A percentile compares a stretch with the other conserved stretches of the same genome.
These are phyloP conservation scores for Microascus cirrosus DNA, from an alignment of 2,329 filamentous ascomycete species.

Conservation along the genomic window DNA sequence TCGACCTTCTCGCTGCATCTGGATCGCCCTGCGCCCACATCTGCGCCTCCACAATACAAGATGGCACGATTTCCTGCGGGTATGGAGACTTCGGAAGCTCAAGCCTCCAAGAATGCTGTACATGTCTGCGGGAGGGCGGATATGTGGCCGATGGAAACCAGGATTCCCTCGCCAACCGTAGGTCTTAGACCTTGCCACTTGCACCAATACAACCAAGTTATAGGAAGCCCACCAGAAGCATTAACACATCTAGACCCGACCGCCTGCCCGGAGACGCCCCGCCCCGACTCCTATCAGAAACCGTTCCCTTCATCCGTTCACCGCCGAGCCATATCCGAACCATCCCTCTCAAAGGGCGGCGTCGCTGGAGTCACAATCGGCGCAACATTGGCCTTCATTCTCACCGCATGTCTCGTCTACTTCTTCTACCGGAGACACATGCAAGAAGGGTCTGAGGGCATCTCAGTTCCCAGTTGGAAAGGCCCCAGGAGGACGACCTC, in stretches of 20 bases:
- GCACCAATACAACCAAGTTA: neutral
- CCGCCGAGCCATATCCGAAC: constrained; percentile 26
- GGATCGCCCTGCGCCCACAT: constrained; percentile 36
- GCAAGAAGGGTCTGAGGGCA: constrained; percentile 9
- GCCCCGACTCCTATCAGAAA: constrained; percentile 24
- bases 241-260: constrained; percentile 6
- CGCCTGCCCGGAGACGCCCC: constrained; percentile 30
- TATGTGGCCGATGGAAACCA: constrained; percentile 27
- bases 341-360: constrained; percentile 29
- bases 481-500: constrained; percentile 24
- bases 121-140: constrained; percentile 34
- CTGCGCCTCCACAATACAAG: constrained; percentile 26
- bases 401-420: constrained; percentile 29
- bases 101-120: constrained; percentile 33
- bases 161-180: constrained; percentile 31
- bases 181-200: constrained; percentile 28
- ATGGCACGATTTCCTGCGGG: constrained; percentile 20
- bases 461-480: neutral
- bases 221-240: no score
- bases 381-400: constrained; percentile 27
- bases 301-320: constrained; percentile 24
- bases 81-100: constrained; percentile 25
- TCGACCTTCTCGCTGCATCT: constrained; percentile 33
- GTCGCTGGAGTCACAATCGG: constrained; percentile 42
- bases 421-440: constrained; percentile 34